phyloP scores from a whole-genome alignment of 179 eudicot genomes.

The Actinidia chinensis region DNA sequence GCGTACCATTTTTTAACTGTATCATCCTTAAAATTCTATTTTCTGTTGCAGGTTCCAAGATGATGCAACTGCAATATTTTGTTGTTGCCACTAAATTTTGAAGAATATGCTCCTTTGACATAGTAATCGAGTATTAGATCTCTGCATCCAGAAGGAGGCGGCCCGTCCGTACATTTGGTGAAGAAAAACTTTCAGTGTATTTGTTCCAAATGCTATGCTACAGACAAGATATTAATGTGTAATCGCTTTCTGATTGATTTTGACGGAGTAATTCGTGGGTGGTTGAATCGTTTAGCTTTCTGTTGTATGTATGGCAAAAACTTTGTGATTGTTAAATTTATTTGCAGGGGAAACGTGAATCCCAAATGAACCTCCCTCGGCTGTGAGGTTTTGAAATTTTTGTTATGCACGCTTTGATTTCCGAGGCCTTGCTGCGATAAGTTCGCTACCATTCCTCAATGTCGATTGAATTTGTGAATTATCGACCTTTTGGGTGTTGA shows the following conservation, averaged over 20 bases:
- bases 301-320: not conserved
- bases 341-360: conserved; percentile 12
- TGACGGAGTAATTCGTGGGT: not conserved
- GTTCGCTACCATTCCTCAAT: not conserved
- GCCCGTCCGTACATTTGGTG: not conserved
- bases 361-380: not conserved
- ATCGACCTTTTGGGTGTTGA: no score
- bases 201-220: conserved; percentile 9
- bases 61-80: not conserved
- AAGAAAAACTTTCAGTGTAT: conserved; percentile 11
- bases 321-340: conserved; percentile 11
- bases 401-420: not conserved
- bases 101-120: conserved; percentile 11
- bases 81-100: not conserved
- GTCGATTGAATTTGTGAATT: not conserved
- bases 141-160: not conserved
- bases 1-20: not conserved
- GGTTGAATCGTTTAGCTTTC: not conserved
- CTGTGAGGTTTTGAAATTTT: not conserved
- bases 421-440: not conserved
- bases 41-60: conserved; percentile 7
- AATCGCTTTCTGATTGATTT: not conserved
- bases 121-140: not conserved
- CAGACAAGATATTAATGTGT: conserved; percentile 15
- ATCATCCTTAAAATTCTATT: not conserved